Conservation (phyloP, 2,329 filamentous ascomycete genomes). For the Gnomoniopsis sp. region DNA sequence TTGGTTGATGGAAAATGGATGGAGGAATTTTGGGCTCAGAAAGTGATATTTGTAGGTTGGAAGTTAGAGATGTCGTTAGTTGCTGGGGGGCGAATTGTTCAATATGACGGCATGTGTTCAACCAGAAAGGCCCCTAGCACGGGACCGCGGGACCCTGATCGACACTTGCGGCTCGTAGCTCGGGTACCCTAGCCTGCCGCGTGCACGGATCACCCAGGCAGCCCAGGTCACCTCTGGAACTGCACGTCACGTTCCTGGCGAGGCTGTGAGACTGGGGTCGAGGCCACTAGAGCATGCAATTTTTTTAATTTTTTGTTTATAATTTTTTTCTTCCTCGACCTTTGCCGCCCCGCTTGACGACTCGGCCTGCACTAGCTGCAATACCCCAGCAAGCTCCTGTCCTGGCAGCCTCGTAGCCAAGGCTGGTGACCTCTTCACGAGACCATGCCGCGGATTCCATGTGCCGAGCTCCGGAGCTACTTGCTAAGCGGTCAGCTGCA, state of each 20-base stretch:
- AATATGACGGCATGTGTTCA: too few species aligned
- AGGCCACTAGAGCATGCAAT: too few species aligned
- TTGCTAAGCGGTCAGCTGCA: constrained; percentile 44
- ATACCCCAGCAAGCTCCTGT: neutral
- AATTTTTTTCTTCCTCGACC: too few species aligned
- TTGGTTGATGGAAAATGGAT: neutral
- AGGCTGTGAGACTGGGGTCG: neutral
- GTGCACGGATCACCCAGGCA: too few species aligned
- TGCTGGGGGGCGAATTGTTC: neutral
- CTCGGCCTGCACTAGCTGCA: too few species aligned
- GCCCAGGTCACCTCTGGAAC: neutral
- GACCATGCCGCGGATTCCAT: constrained; percentile 42
- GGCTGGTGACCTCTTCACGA: neutral
- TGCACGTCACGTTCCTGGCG: neutral
- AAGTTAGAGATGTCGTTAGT: neutral
- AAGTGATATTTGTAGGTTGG: neutral
- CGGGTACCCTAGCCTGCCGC: too few species aligned
- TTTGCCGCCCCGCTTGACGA: too few species aligned
- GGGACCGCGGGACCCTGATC: too few species aligned
- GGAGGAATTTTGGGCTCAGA: neutral
- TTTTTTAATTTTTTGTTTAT: too few species aligned
- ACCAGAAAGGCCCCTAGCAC: too few species aligned
- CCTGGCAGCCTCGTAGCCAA: neutral
- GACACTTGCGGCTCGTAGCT: too few species aligned
- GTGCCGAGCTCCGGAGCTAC: constrained; percentile 44